Evolutionary conservation across 176 grass and related monocot genomes (phyloP), one percentile per base, ranked within the genome.

Genomic region (Phoenix roebelenii): DNA sequence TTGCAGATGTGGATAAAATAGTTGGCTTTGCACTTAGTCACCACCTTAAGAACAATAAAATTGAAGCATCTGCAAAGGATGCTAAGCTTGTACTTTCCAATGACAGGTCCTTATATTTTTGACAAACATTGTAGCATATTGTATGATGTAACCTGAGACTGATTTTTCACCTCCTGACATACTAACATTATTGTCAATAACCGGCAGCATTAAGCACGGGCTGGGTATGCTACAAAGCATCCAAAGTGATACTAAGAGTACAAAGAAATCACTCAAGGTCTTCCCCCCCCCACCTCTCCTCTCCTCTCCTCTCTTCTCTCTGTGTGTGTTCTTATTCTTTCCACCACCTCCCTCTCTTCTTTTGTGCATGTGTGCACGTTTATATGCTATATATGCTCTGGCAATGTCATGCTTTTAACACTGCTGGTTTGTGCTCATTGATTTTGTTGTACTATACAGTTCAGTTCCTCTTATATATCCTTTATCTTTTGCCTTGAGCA

Each of bases 211-310:
- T 67, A 92, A 83, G 66, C 68, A 98, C 81, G 94, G 94, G 49
- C 74, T 98, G 58, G 54, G 54, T 73, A 93, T 98, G 94, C 79
- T 93, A 19, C 93, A 98, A 58, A 83, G 76, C 68, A 65, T 98
- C 75, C 94, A 98, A 70, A 92, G 68, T 79, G 94, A 98, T 80
- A 78, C 72, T 57, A 98, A 89, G 79, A 89, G 79, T 73, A 78
- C 79, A 65, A 98, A 92, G 71, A 98, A 98, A 80, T 93, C 88
- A 24, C 64, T 98, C 50, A 98, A 98, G 94, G 94, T 98, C 71
- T 54, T n/a, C 50, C 24, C 3, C 24, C 24, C 24, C 3, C 24
- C 20, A 0, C 20, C 20, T 0, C 24, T 25, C 24, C 24, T 1
- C 10, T 7, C 32, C 7, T 5, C 32, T 7, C 2, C 7, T 9